These are phyloP conservation scores for Xylaria bambusicola DNA, from an alignment of 495 filamentous ascomycete species.

Conservation along the genomic window DNA sequence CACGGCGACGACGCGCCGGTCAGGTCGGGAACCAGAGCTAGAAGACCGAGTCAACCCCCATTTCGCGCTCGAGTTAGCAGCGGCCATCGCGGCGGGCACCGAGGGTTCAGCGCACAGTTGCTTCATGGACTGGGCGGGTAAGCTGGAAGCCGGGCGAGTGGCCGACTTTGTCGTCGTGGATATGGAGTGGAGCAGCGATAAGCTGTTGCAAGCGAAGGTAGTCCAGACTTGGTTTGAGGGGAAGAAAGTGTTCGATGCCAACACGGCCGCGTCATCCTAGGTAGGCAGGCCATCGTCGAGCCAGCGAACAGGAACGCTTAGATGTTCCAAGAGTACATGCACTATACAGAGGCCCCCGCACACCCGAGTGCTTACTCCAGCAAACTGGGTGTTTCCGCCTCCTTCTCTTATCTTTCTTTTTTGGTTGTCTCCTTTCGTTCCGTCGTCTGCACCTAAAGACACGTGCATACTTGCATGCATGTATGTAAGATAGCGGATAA, in stretches of 20 bases:
- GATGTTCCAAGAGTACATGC: not conserved
- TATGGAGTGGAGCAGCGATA: conserved; percentile 56
- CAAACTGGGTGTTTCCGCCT: not conserved
- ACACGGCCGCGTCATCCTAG: conserved; percentile 7
- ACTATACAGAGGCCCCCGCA: conserved; percentile 5
- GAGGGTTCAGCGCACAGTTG: conserved; percentile 59
- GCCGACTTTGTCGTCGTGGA: conserved; percentile 63
- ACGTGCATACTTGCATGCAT: not conserved
- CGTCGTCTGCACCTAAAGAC: not conserved
- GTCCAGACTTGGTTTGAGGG: conserved; percentile 60
- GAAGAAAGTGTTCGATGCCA: conserved; percentile 45
- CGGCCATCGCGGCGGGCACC: conserved; percentile 58
- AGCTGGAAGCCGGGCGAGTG: conserved; percentile 48
- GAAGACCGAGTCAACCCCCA: conserved; percentile 52
- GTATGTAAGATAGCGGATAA: not conserved
- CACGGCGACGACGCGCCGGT: conserved; percentile 59
- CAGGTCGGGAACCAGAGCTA: conserved; percentile 53
- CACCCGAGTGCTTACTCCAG: conserved; percentile 5
- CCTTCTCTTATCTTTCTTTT: not conserved
- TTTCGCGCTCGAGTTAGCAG: conserved; percentile 52
- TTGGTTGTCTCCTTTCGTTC: not conserved
- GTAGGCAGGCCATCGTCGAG: not conserved
- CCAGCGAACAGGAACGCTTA: conserved; percentile 8
- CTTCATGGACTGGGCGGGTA: conserved; percentile 58
- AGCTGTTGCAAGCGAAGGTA: conserved; percentile 53